These are phyloP conservation scores for Apiospora arundinis DNA, from an alignment of 2,329 filamentous ascomycete genomes.

Conservation along the genomic window DNA sequence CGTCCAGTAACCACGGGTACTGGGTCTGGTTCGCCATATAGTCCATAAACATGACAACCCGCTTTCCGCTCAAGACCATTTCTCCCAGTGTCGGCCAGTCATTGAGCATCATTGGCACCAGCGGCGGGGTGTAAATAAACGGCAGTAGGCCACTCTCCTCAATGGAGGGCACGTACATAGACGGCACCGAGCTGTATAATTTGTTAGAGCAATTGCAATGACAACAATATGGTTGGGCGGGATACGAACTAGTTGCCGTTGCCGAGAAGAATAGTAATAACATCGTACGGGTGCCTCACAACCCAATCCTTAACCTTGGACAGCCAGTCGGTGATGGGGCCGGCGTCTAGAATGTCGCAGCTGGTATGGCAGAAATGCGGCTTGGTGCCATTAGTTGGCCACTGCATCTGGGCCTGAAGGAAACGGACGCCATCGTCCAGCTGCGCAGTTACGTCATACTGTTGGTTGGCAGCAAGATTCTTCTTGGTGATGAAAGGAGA, in stretches of 20 bases:
- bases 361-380: conserved; percentile 85
- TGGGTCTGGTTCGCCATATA: conserved; percentile 80
- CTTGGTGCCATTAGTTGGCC: conserved; percentile 52
- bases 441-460: conserved; percentile 70
- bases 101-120: conserved; percentile 71
- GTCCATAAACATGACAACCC: conserved; percentile 83
- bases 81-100: conserved; percentile 85
- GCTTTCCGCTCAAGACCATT: conserved; percentile 74
- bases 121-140: conserved; percentile 76
- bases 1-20: conserved; percentile 84
- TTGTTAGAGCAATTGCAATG: not conserved
- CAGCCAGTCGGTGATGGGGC: conserved; percentile 78
- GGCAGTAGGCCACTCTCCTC: conserved; percentile 73
- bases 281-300: conserved; percentile 78
- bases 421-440: conserved; percentile 78
- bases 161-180: conserved; percentile 72
- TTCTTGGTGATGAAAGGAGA: conserved; percentile 75
- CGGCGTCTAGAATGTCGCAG: conserved; percentile 82
- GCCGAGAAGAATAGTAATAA: conserved; percentile 84
- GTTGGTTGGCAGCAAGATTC: conserved; percentile 80
- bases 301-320: conserved; percentile 75
- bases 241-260: conserved; percentile 71
- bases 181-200: conserved; percentile 51
- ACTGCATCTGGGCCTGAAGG: conserved; percentile 69
- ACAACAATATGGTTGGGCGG: not conserved